Evolutionary conservation across 306 rosid species (phyloP).

Genomic region (Acacia confusa): DNA sequence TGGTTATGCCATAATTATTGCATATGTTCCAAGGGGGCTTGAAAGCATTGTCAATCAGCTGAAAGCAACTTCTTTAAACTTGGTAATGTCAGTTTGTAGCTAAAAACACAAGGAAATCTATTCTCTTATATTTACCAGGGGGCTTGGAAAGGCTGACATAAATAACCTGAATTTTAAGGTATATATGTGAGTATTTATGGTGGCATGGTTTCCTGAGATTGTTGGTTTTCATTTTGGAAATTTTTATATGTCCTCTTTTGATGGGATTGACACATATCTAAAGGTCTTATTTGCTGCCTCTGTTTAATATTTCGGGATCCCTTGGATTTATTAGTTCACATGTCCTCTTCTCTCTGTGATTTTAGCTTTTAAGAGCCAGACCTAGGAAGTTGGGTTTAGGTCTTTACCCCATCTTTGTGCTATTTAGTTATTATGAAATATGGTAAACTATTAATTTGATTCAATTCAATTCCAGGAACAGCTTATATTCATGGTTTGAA

Average conservation of each 20-base stretch:
- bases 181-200: constrained; percentile 2
- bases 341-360: constrained; percentile 38
- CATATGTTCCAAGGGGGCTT: too few species aligned
- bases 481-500: constrained; percentile 92
- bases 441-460: constrained; percentile 31
- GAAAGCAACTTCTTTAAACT: too few species aligned
- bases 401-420: constrained; percentile 32
- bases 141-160: background rate
- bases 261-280: constrained; percentile 17
- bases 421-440: background rate
- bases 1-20: too few species aligned
- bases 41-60: too few species aligned
- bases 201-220: constrained; percentile 10
- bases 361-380: constrained; percentile 81
- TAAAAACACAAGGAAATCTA: too few species aligned
- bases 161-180: background rate
- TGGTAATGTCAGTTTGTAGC: too few species aligned
- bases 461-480: constrained; percentile 66
- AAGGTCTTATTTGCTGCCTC: constrained; percentile 3
- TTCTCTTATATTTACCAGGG: too few species aligned
- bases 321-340: constrained; percentile 83
- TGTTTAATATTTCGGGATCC: constrained; percentile 56
- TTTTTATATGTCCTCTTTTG: background rate
- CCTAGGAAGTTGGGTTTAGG: constrained; percentile 93
- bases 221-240: constrained; percentile 10